A percentile compares a stretch with the other conserved stretches of the same genome.
phyloP scores from a whole-genome alignment of 108 stramenopile genomes.

The Asterionellopsis glacialis region DNA sequence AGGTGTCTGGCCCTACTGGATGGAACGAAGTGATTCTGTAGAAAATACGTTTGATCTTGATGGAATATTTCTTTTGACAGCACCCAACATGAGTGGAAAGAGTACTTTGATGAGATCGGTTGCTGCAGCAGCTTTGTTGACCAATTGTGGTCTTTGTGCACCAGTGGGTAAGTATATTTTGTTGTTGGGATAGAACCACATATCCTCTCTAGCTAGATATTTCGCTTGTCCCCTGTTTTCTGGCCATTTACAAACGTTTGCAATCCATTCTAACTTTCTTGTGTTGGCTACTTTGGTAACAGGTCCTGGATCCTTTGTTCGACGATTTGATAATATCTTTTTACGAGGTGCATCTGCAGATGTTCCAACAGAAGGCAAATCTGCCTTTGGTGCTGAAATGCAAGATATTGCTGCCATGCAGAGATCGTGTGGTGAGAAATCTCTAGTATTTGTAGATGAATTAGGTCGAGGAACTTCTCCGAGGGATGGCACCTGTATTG shows the following conservation, averaged over 20 bases:
- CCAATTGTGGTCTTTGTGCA: slow-evolving; percentile 79
- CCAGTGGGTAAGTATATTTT: slow-evolving; percentile 31
- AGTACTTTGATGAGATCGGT: slow-evolving; percentile 91
- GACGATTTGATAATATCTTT: slow-evolving; percentile 86
- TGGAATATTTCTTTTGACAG: slow-evolving; percentile 87
- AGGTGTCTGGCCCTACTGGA: slow-evolving; percentile 86
- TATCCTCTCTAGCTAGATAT: too few species aligned
- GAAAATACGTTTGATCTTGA: slow-evolving; percentile 69
- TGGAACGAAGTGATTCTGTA: slow-evolving; percentile 55
- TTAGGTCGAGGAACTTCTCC: slow-evolving; percentile 93
- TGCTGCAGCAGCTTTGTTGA: slow-evolving; percentile 84
- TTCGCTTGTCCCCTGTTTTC: too few species aligned
- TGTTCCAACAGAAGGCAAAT: slow-evolving; percentile 86
- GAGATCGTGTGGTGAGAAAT: slow-evolving; percentile 65
- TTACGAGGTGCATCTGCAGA: slow-evolving; percentile 88
- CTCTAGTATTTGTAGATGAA: slow-evolving; percentile 94
- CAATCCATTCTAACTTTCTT: too few species aligned
- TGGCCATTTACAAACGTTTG: too few species aligned
- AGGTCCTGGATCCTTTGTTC: slow-evolving; percentile 36
- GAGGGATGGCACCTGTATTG: slow-evolving; percentile 79
- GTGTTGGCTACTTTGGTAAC: too few species aligned
- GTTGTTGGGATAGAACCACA: too few species aligned
- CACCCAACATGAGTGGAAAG: slow-evolving; percentile 97
- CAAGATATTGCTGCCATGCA: slow-evolving; percentile 88
- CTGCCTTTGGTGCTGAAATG: slow-evolving; percentile 96